These are phyloP conservation scores for Lipomyces mesembrius DNA, from an alignment of 805 yeast genomes.

Conservation along the genomic window DNA sequence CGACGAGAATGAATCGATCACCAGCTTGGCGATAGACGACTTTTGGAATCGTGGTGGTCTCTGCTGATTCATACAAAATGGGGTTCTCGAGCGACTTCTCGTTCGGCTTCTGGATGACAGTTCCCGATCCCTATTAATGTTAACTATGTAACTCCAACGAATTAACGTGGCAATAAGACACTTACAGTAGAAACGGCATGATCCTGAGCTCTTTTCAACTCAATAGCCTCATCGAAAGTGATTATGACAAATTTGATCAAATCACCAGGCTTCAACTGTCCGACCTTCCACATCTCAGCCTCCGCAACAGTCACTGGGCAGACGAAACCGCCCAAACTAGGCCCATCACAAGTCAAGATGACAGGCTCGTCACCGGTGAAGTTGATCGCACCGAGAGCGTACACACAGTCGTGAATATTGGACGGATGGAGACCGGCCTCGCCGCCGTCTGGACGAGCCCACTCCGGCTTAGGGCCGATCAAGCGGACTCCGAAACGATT, in stretches of 20 bases:
- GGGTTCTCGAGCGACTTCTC: constrained; percentile 61
- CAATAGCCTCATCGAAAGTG: constrained; percentile 66
- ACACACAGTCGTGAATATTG: constrained; percentile 97
- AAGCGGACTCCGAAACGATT: constrained; percentile 95
- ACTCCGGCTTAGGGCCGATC: constrained; percentile 92
- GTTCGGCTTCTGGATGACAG: constrained; percentile 30
- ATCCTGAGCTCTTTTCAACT: constrained; percentile 67
- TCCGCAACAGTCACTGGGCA: constrained; percentile 95
- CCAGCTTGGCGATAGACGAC: constrained; percentile 96
- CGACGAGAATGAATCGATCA: constrained; percentile 88
- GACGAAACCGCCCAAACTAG: constrained; percentile 95
- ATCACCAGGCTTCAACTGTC: constrained; percentile 97
- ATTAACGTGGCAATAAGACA: neutral
- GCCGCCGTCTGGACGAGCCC: constrained; percentile 98
- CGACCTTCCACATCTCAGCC: constrained; percentile 98
- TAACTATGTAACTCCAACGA: neutral
- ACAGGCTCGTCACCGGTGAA: constrained; percentile 99
- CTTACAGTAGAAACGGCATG: constrained; percentile 32
- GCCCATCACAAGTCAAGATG: constrained; percentile 95
- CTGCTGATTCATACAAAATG: constrained; percentile 59
- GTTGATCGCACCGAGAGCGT: constrained; percentile 94
- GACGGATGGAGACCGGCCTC: constrained; percentile 98
- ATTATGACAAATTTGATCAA: constrained; percentile 78
- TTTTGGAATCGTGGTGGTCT: constrained; percentile 60
- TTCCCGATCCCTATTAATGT: constrained; percentile 22